Evolutionary conservation across 495 filamentous ascomycete genomes (phyloP).

Genomic region (Hyaloscypha bicolor): DNA sequence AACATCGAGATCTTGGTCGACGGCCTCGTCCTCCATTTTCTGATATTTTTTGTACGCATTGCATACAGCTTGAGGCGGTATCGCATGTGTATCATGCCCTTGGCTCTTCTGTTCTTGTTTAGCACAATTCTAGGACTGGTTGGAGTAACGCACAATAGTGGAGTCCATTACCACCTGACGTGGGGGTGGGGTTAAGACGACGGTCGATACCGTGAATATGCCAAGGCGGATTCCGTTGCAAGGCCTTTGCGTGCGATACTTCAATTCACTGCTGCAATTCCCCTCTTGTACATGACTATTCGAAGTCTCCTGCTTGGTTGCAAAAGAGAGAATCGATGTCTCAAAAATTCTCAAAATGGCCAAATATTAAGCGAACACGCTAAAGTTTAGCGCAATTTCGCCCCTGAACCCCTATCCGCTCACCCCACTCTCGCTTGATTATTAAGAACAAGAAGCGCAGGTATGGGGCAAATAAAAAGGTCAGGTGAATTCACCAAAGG

Average conservation of each 20-base stretch:
- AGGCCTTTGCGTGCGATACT: neutral
- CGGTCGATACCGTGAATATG: neutral
- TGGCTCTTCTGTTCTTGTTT: slow-evolving; percentile 6
- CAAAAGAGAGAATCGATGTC: neutral
- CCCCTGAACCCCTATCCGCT: neutral
- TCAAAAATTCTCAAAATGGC: neutral
- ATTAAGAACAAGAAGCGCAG: too few relatives aligned
- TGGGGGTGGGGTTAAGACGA: neutral
- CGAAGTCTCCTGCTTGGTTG: neutral
- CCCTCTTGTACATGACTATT: neutral
- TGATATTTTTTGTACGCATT: slow-evolving; percentile 67
- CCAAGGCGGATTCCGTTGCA: neutral
- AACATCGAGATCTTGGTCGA: slow-evolving; percentile 50
- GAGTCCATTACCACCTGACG: neutral
- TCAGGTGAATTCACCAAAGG: too few relatives aligned
- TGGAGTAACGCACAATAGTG: neutral
- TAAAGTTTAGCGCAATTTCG: neutral
- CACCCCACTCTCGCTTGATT: too few relatives aligned
- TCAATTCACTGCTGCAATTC: neutral
- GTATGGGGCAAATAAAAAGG: too few relatives aligned
- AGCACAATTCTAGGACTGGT: neutral
- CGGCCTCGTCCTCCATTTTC: slow-evolving; percentile 42
- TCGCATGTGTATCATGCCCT: slow-evolving; percentile 64
- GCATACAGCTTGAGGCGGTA: slow-evolving; percentile 66
- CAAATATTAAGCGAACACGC: neutral